Conservation (phyloP, 2,329 filamentous ascomycete species). For the Penicillium brevicompactum region DNA sequence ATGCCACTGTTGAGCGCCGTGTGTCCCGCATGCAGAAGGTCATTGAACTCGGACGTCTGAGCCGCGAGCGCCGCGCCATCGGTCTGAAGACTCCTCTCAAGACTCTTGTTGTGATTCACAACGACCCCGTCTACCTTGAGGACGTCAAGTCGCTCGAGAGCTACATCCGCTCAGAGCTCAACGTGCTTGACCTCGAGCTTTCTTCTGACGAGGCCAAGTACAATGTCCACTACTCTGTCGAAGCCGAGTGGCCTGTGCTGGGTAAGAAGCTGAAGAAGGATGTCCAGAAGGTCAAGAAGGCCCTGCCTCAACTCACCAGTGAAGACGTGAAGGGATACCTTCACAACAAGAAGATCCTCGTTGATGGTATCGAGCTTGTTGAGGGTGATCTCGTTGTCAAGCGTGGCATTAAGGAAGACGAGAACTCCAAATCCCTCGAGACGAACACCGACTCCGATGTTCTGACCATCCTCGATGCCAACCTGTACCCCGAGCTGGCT, state of each 20-base stretch:
- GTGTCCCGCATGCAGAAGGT: conserved; percentile 93
- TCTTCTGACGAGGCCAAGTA: conserved; percentile 87
- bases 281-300: conserved; percentile 86
- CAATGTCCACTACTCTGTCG: conserved; percentile 86
- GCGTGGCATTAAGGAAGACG: conserved; percentile 74
- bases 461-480: conserved; percentile 84
- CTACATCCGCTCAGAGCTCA: conserved; percentile 93
- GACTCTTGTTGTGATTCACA: conserved; percentile 84
- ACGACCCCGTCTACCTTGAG: conserved; percentile 77
- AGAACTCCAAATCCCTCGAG: conserved; percentile 73
- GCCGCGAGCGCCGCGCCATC: conserved; percentile 80
- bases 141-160: conserved; percentile 81
- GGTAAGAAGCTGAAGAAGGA: conserved; percentile 99
- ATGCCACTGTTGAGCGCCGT: conserved; percentile 80
- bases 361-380: conserved; percentile 82
- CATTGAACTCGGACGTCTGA: conserved; percentile 85
- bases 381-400: conserved; percentile 82
- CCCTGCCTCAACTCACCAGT: conserved; percentile 74
- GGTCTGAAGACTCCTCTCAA: conserved; percentile 90
- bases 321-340: conserved; percentile 81
- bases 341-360: conserved; percentile 70
- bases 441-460: conserved; percentile 88
- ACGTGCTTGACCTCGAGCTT: conserved; percentile 81
- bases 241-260: conserved; percentile 88
- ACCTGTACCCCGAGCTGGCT: conserved; percentile 79